These are phyloP conservation scores for Ophiostoma pallidulum DNA, from an alignment of 2,329 filamentous ascomycete genomes.

Conservation along the genomic window DNA sequence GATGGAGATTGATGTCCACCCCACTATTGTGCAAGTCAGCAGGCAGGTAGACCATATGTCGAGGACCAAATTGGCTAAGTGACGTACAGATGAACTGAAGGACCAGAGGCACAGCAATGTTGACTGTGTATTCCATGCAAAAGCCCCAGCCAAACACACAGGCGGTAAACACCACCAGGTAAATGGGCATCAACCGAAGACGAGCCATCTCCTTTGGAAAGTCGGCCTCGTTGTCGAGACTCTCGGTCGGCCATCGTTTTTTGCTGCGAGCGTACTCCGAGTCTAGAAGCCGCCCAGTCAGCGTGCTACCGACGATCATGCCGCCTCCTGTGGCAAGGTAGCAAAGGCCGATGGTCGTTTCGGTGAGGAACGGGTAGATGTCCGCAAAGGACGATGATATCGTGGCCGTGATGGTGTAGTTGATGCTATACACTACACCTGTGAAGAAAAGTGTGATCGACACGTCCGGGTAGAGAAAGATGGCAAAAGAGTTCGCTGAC, in stretches of 20 bases:
- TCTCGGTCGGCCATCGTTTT: background rate
- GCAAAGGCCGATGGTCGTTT: slow-evolving; percentile 25
- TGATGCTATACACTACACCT: slow-evolving; percentile 26
- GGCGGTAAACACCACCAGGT: slow-evolving; percentile 19
- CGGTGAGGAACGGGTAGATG: slow-evolving; percentile 21
- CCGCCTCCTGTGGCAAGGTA: slow-evolving; percentile 24
- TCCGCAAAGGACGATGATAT: slow-evolving; percentile 25
- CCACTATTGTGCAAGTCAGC: slow-evolving; percentile 14
- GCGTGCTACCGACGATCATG: slow-evolving; percentile 22
- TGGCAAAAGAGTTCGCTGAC: slow-evolving; percentile 22
- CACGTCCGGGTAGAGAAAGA: slow-evolving; percentile 25
- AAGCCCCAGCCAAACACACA: slow-evolving; percentile 23
- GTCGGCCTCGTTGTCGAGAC: background rate
- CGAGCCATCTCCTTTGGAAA: slow-evolving; percentile 23
- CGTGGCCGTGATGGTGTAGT: slow-evolving; percentile 27
- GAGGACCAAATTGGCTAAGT: too few species aligned
- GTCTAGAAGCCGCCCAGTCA: slow-evolving; percentile 24
- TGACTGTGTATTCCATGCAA: slow-evolving; percentile 18
- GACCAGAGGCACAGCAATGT: slow-evolving; percentile 20
- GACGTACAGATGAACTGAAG: slow-evolving; percentile 18
- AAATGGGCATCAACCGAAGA: slow-evolving; percentile 20
- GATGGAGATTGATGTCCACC: slow-evolving; percentile 23
- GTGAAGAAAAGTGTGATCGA: slow-evolving; percentile 24
- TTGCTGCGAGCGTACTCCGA: slow-evolving; percentile 22
- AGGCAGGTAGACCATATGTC: background rate